Evolutionary conservation across 208 protist species (phyloP).

Genomic region (Lotmaria passim): DNA sequence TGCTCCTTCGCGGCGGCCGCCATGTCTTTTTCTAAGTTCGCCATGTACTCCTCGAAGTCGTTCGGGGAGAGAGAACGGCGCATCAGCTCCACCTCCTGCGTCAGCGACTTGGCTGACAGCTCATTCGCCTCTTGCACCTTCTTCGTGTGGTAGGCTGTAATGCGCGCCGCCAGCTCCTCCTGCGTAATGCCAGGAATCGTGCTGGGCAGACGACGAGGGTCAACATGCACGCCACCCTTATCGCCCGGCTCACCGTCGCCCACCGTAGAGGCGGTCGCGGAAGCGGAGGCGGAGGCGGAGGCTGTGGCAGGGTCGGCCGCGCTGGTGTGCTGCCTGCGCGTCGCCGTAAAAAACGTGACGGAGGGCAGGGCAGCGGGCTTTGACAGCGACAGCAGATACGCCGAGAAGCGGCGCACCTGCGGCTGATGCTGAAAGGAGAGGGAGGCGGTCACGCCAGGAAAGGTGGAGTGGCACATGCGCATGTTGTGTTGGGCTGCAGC

Average conservation of each 20-base stretch:
- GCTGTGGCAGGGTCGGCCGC: background rate
- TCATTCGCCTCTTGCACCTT: slow-evolving; percentile 21
- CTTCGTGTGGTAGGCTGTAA: slow-evolving; percentile 35
- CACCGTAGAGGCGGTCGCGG: background rate
- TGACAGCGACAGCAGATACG: background rate
- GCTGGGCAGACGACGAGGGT: slow-evolving; percentile 54
- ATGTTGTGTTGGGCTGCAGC: background rate
- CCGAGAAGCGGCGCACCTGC: background rate
- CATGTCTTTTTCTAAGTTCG: slow-evolving; percentile 35
- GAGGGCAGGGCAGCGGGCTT: background rate
- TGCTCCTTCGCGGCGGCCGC: slow-evolving; percentile 43
- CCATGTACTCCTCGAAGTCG: slow-evolving; percentile 55
- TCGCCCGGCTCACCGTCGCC: background rate
- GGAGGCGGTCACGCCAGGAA: background rate
- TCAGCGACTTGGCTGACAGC: slow-evolving; percentile 24
- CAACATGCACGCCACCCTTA: slow-evolving; percentile 32
- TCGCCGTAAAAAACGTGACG: background rate
- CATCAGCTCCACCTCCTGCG: slow-evolving; percentile 65
- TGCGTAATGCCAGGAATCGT: slow-evolving; percentile 77
- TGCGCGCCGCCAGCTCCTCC: slow-evolving; percentile 71
- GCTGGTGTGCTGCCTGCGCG: slow-evolving; percentile 3
- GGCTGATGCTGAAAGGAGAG: background rate
- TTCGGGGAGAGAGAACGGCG: slow-evolving; percentile 60
- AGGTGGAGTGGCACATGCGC: background rate
- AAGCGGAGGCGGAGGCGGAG: background rate